Conservation (phyloP, 495 filamentous ascomycete genomes). For the Xylaria longipes region DNA sequence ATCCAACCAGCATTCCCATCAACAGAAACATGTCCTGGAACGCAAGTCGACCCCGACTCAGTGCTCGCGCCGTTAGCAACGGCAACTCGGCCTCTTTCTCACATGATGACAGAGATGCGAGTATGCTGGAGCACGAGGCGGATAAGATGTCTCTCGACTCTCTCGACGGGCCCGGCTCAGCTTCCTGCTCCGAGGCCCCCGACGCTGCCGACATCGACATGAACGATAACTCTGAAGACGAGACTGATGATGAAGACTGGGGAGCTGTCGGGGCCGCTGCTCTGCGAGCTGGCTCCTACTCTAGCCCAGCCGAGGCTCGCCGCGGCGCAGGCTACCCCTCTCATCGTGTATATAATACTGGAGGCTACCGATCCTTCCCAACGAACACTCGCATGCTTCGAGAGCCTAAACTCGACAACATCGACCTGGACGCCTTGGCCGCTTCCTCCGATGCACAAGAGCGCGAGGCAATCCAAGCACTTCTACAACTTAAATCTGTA, state of each 20-base stretch:
- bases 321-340: constrained; percentile 48
- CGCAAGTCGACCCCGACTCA: constrained; percentile 55
- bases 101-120: constrained; percentile 69
- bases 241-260: constrained; percentile 98
- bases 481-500: constrained; percentile 86
- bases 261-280: constrained; percentile 86
- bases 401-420: constrained; percentile 51
- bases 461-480: constrained; percentile 82
- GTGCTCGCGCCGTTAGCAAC: constrained; percentile 63
- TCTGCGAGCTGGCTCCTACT: constrained; percentile 74
- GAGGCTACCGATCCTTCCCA: constrained; percentile 56
- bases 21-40: constrained; percentile 56
- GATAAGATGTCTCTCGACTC: constrained; percentile 98
- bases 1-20: constrained; percentile 71
- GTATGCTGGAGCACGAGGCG: constrained; percentile 83
- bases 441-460: constrained; percentile 70
- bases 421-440: constrained; percentile 58
- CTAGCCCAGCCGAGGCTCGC: constrained; percentile 40
- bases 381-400: constrained; percentile 54
- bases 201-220: constrained; percentile 71
- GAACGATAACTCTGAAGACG: constrained; percentile 74
- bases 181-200: constrained; percentile 77
- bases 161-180: constrained; percentile 73
- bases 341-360: constrained; percentile 54
- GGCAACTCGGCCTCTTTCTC: constrained; percentile 77